These are phyloP conservation scores for Hapsidospora chrysogenum DNA, from an alignment of 495 filamentous ascomycete genomes.

Conservation along the genomic window DNA sequence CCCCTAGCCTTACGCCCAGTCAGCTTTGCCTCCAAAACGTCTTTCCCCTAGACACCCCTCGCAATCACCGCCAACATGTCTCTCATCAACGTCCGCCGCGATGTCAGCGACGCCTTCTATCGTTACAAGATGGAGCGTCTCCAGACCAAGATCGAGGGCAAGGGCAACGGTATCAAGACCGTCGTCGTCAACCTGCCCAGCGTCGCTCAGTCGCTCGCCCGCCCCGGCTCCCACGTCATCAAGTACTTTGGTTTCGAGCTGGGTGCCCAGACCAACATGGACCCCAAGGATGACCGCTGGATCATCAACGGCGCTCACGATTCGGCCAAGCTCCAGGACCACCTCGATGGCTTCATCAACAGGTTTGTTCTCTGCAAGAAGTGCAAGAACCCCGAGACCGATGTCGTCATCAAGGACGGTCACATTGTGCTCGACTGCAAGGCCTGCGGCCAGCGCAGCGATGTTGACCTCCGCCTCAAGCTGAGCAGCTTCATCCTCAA, in stretches of 20 bases:
- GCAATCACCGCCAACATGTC: constrained; percentile 32
- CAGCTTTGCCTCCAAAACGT: background rate
- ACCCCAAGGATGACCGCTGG: constrained; percentile 95
- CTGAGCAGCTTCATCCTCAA: constrained; percentile 95
- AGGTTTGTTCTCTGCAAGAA: constrained; percentile 98
- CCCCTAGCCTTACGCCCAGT: constrained; percentile 1
- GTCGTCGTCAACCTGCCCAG: constrained; percentile 94
- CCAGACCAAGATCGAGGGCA: constrained; percentile 98
- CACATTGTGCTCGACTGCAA: constrained; percentile 91
- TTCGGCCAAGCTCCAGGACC: constrained; percentile 87
- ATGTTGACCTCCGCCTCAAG: constrained; percentile 86
- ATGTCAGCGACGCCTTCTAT: constrained; percentile 97
- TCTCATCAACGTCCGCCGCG: constrained; percentile 90
- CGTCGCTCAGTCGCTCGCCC: constrained; percentile 81
- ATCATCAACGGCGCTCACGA: constrained; percentile 99
- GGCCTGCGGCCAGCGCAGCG: constrained; percentile 82
- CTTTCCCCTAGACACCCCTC: background rate
- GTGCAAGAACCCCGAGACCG: constrained; percentile 99
- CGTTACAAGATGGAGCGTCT: constrained; percentile 99
- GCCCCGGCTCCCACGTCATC: constrained; percentile 88
- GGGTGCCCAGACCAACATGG: constrained; percentile 93
- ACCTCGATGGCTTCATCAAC: constrained; percentile 93
- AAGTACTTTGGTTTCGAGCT: constrained; percentile 99
- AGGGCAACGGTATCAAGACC: constrained; percentile 96
- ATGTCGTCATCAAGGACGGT: constrained; percentile 83